Base-by-base conservation (phyloP, 345 rosid species). In the Ceriops tagal region DNA sequence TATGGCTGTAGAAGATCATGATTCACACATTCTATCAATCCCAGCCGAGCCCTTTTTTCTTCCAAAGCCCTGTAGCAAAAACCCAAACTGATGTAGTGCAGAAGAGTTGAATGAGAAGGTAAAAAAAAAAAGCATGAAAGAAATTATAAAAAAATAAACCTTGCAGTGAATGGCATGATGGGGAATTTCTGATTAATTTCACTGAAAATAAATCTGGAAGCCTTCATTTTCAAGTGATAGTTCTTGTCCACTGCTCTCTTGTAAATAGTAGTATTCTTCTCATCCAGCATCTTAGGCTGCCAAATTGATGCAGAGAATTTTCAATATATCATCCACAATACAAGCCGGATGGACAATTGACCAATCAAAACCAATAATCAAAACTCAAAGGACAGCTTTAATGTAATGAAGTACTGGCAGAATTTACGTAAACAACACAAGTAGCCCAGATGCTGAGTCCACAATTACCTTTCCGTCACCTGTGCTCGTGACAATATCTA, bases 391-490 rank as follows among this genome's bases (percentile, higher is more conserved):
- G 49, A 13, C 3, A 18, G 49, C 49, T 43, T 43, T 1, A 43
- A 43, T 43, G 5, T 43, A 43, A 43, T 43, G 49, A 15, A 43
- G 22, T 20, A 30, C 31, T 10, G 35, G 8, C 20, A 28, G 8
- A 76, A 43, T 47, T 53, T 20, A 34, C 28, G 53, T 28, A 1
- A 51, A 52, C 11, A 30, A 53, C 22, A 74, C 35, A 21, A 51
- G 34, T 7, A 66, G 1, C 2, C 10, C 19, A 24, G 5, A 59
- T 13, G 32, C 21, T 5, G 55, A 32, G 5, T 46, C 53, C 24
- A 65, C n/a, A 69, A 78, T 77, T 84, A 96, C 99, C 99, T 96
- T 96, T 74, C 99, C 99, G 6, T 96, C 99, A 64, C 98, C 99
- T 0, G 99, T 85, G 78, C 97, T 92, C 28, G 89, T 82, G 24